Base-by-base conservation (phyloP, 441 rosid genomes). In the Corymbia calophylla region DNA sequence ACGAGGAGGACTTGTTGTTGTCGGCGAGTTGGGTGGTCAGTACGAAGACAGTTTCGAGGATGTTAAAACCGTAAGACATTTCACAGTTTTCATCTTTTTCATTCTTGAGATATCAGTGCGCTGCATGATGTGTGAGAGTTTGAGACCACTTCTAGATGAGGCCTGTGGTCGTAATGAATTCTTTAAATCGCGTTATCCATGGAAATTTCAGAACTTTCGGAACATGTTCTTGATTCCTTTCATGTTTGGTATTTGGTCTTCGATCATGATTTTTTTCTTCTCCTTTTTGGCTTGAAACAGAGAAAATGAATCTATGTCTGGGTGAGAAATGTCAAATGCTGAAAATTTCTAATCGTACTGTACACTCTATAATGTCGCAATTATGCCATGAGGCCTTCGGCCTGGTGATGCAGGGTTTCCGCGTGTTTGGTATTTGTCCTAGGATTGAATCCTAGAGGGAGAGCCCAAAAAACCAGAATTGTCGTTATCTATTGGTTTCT, bases 11-110 rank as follows among this genome's bases (percentile, higher is more conserved):
- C 89, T 88, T 16, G 14, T 68, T 51, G 89, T 88, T 8, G 86
- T 88, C 85, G 25, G 53, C 47, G 89, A 88, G 89, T 14, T 88
- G 58, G 89, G 82, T 31, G 89, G 89, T 60, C 89, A 88, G 89
- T 88, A 88, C 27, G 89, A 88, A 31, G 89, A 88, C n/a, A 68
- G 51, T 70, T 88, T 88, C 35, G 48, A 68, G 47, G 89, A 88
- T 88, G 89, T 66, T 47, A 68, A 88, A 68, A 17, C 82, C n/a
- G 89, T 88, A 66, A 88, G 89, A 39, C 48, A 18, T 62, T 15
- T 23, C n/a, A 70, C n/a, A 77, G 19, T 77, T 23, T 23, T 77
- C 84, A 25, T 77, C 51, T 27, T 44, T 77, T 77, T 23, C 51
- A 14, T 77, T 39, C 6, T 77, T 6, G 10, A 77, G 51, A 77